Evolutionary conservation across 768 basidiomycete genomes (phyloP), one percentile per base, ranked within the genome.

Genomic region (Tephrocybe rancida): DNA sequence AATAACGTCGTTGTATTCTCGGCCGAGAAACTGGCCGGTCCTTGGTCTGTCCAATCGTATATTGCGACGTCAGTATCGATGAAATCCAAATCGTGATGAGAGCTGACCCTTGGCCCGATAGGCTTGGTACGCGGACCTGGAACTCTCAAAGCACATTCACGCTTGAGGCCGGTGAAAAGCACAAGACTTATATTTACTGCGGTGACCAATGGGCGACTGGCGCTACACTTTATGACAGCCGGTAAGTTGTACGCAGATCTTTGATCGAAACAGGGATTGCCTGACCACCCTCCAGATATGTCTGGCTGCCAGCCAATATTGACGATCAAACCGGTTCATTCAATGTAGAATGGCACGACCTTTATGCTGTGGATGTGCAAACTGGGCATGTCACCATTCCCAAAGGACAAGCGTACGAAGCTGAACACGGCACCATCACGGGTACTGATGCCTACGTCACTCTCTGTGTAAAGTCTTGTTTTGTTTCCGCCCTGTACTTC

Each of bases 1-100:
- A 68, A 68, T 42, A 63, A 64, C 39, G 64, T 64, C 11, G 58
- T 62, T 10, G 56, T 58, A 8, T 68, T 64, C 41, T 63, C 61
- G 18, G 58, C 63, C 11, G 59, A 64, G 39, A 60, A 64, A 16
- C 42, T 62, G 24, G 44, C 54, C 1, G 64, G 61, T 3, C 61
- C 64, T 11, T 64, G 64, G 60, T 64, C 62, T 43, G 50, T 60
- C 25, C 61, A 65, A 30, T 62, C 53, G 5, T 63, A 60, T 50
- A 61, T 64, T 21, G 62, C 64, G 16, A 56, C 55, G 56, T 63
- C 34, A 38, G 58, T 34, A 16, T 42, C 46, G 44, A 37, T n/a
- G 46, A 22, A 18, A 19, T 51, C 8, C 22, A 37, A 14, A 47
- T 29, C 4, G 4, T 5, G 37, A 50, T 21, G 16, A 41, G 26